Evolutionary conservation across 106 monocot genomes (phyloP).

Genomic region (Cymbidium sinense): DNA sequence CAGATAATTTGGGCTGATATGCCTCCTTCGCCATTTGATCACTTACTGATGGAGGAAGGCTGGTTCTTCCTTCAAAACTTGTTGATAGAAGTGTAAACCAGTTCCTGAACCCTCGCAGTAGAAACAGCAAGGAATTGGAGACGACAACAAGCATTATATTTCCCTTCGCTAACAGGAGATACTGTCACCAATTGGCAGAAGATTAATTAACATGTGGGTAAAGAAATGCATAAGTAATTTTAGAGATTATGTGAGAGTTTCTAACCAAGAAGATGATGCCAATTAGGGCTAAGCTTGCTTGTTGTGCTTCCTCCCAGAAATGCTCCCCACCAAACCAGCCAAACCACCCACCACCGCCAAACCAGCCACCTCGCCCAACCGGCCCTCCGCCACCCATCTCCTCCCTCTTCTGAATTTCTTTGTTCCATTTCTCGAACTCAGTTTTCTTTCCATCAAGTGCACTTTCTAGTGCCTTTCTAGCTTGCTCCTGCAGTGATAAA

Average conservation of each 20-base stretch:
- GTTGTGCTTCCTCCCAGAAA: conserved; percentile 78
- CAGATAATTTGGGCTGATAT: conserved; percentile 26
- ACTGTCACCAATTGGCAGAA: conserved; percentile 26
- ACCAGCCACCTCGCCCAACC: conserved; percentile 61
- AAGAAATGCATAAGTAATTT: background rate
- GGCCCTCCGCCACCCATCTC: conserved; percentile 39
- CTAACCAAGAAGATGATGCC: conserved; percentile 58
- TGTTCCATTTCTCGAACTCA: conserved; percentile 85
- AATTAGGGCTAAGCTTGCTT: conserved; percentile 46
- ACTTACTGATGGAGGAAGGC: background rate
- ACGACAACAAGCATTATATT: conserved; percentile 60
- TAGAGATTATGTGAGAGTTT: background rate
- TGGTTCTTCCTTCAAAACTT: conserved; percentile 6
- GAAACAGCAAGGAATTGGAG: conserved; percentile 59
- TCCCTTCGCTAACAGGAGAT: conserved; percentile 67
- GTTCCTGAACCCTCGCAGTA: conserved; percentile 46
- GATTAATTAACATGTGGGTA: background rate
- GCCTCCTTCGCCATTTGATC: conserved; percentile 3
- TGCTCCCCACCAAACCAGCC: conserved; percentile 56
- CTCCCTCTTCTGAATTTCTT: conserved; percentile 71
- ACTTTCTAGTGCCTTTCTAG: conserved; percentile 70
- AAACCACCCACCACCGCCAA: conserved; percentile 77
- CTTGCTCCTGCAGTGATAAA: conserved; percentile 51
- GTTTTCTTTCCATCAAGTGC: conserved; percentile 72
- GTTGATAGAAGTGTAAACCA: conserved; percentile 21